Conservation (phyloP, 805 yeast genomes). For the Monosporozyma unispora region DNA sequence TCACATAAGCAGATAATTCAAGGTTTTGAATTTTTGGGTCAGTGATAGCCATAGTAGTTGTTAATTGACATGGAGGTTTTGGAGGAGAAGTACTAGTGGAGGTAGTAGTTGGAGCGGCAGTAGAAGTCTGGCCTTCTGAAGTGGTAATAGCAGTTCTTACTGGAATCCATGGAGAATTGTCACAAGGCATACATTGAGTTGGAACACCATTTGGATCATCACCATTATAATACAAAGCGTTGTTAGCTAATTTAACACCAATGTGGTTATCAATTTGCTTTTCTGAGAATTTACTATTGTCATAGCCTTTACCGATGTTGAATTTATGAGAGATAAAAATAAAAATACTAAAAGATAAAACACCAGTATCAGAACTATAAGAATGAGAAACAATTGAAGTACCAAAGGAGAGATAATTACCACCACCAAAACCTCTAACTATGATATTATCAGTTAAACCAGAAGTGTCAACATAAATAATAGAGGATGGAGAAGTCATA, state of each 20-base stretch:
- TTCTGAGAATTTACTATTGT: neutral
- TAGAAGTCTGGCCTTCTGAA: too few relatives aligned
- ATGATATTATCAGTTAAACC: conserved; percentile 6
- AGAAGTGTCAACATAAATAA: conserved; percentile 8
- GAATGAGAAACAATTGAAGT: conserved; percentile 3
- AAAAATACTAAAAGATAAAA: conserved; percentile 6
- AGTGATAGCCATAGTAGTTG: neutral
- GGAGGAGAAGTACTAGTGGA: neutral
- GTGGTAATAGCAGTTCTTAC: neutral
- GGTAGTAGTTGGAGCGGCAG: neutral
- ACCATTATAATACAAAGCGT: conserved; percentile 4
- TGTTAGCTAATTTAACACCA: conserved; percentile 5
- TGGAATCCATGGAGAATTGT: conserved; percentile 7
- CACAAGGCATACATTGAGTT: conserved; percentile 4
- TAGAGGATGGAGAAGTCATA: conserved; percentile 7
- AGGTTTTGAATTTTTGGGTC: neutral
- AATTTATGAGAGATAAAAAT: conserved; percentile 4
- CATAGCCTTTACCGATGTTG: conserved; percentile 11
- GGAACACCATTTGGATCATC: conserved; percentile 3
- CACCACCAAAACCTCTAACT: conserved; percentile 9
- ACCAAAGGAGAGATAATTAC: conserved; percentile 7
- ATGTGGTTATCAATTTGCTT: conserved; percentile 3
- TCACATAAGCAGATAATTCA: neutral
- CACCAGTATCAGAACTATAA: conserved; percentile 8
- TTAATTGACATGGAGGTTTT: neutral